Evolutionary conservation across 2,329 filamentous ascomycete genomes (phyloP).

Genomic region (Zalaria obscura): DNA sequence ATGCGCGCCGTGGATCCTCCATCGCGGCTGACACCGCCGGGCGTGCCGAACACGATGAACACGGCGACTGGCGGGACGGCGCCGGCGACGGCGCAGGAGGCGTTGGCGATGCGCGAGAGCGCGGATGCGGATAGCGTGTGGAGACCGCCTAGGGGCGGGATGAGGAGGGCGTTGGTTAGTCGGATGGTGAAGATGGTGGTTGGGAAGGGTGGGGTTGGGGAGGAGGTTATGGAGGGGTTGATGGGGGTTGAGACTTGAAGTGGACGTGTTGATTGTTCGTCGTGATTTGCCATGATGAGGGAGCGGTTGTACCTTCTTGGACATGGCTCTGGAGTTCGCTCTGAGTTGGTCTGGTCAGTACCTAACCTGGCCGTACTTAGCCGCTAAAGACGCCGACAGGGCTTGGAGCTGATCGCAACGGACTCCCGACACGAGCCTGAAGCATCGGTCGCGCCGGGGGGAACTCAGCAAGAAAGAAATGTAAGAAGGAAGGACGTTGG

Average conservation of each 20-base stretch:
- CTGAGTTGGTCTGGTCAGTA: too few species aligned
- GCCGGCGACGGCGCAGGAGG: constrained; percentile 23
- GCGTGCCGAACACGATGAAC: constrained; percentile 32
- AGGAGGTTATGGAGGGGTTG: constrained; percentile 73
- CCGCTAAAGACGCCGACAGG: too few species aligned
- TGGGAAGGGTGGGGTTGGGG: constrained; percentile 63
- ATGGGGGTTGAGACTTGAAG: constrained; percentile 50
- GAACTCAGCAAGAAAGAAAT: too few species aligned
- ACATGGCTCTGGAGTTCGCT: too few species aligned
- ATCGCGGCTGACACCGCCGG: constrained; percentile 32
- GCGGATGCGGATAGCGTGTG: constrained; percentile 49
- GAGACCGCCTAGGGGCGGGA: constrained; percentile 72
- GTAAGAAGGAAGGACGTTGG: too few species aligned
- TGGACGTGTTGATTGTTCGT: background rate
- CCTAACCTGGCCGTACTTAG: too few species aligned
- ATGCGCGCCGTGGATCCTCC: constrained; percentile 36
- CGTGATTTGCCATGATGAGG: background rate
- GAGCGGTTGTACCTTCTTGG: too few species aligned
- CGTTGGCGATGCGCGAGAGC: constrained; percentile 32
- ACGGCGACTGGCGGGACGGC: constrained; percentile 27
- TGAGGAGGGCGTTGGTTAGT: constrained; percentile 59
- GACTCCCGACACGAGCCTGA: too few species aligned
- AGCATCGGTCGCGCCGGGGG: too few species aligned
- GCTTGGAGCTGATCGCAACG: too few species aligned
- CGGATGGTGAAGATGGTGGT: constrained; percentile 65